Evolutionary conservation across 2,329 filamentous ascomycete species (phyloP).

Genomic region (Alternaria triticimaculans): DNA sequence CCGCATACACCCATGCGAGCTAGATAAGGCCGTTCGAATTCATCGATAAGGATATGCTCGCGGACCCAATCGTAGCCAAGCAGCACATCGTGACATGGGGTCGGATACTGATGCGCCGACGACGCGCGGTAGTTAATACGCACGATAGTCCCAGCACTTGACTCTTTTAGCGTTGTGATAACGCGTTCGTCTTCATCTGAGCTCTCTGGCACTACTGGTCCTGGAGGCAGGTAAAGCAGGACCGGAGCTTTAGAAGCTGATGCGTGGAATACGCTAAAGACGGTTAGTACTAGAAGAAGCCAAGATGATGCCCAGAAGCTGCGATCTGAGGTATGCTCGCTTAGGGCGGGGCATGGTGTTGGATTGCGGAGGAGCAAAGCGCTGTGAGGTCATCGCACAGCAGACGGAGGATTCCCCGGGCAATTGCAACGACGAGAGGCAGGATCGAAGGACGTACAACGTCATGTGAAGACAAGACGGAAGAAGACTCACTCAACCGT

Average conservation of each 20-base stretch:
- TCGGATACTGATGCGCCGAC: constrained; percentile 49
- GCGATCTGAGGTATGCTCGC: background rate
- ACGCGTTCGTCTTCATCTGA: constrained; percentile 38
- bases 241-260: constrained; percentile 37
- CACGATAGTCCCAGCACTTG: constrained; percentile 51
- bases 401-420: background rate
- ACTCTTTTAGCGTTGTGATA: constrained; percentile 44
- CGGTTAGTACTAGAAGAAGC: constrained; percentile 8
- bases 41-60: constrained; percentile 44
- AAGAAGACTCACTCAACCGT: constrained; percentile 48
- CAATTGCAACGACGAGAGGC: background rate
- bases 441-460: background rate
- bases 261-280: constrained; percentile 44
- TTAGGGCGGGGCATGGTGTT: constrained; percentile 3
- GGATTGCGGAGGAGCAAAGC: background rate
- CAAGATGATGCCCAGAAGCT: background rate
- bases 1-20: constrained; percentile 55
- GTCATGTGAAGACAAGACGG: constrained; percentile 6
- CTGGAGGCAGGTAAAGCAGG: constrained; percentile 54
- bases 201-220: constrained; percentile 42
- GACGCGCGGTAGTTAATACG: constrained; percentile 55
- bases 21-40: constrained; percentile 25
- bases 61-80: constrained; percentile 57
- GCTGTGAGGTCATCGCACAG: constrained; percentile 14
- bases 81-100: constrained; percentile 56